Percentiles rank a stretch among this genome's conserved stretches.
phyloP scores from a whole-genome alignment of 2,329 filamentous ascomycete genomes.

The Ploettnerulaceae sp. region DNA sequence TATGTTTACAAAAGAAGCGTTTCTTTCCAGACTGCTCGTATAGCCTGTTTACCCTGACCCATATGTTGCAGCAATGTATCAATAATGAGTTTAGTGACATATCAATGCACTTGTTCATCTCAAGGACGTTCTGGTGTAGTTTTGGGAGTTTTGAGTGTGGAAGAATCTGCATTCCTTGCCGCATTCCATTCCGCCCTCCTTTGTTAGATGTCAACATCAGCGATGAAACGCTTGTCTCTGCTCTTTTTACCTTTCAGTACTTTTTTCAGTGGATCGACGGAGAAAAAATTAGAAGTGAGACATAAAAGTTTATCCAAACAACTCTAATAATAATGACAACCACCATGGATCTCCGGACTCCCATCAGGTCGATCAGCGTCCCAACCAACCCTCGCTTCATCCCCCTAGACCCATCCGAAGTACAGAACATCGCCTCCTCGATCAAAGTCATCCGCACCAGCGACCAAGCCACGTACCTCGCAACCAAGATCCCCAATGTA shows the following conservation, averaged over 20 bases:
- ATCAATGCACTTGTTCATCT: too few relatives aligned
- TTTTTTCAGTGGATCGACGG: neutral
- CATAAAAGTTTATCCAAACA: too few relatives aligned
- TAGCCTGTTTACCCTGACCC: too few relatives aligned
- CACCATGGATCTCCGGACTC: constrained; percentile 4
- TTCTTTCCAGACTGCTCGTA: too few relatives aligned
- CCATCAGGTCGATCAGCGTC: neutral
- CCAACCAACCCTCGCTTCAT: constrained; percentile 17
- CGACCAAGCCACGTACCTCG: constrained; percentile 26
- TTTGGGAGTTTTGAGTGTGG: too few relatives aligned
- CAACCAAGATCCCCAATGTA: constrained; percentile 19
- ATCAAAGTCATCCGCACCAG: constrained; percentile 23
- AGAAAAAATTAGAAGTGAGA: too few relatives aligned
- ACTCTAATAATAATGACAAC: too few relatives aligned
- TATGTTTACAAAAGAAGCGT: too few relatives aligned
- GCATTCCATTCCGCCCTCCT: neutral
- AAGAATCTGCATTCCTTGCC: constrained; percentile 3
- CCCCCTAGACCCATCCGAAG: constrained; percentile 18
- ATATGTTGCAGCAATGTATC: too few relatives aligned
- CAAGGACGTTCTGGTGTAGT: too few relatives aligned
- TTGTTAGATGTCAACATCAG: neutral
- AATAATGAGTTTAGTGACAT: too few relatives aligned
- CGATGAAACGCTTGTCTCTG: neutral
- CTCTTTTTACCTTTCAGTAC: neutral
- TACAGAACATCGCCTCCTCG: constrained; percentile 15